phyloP scores from a whole-genome alignment of 106 monocot species.

The Phalaenopsis equestris region DNA sequence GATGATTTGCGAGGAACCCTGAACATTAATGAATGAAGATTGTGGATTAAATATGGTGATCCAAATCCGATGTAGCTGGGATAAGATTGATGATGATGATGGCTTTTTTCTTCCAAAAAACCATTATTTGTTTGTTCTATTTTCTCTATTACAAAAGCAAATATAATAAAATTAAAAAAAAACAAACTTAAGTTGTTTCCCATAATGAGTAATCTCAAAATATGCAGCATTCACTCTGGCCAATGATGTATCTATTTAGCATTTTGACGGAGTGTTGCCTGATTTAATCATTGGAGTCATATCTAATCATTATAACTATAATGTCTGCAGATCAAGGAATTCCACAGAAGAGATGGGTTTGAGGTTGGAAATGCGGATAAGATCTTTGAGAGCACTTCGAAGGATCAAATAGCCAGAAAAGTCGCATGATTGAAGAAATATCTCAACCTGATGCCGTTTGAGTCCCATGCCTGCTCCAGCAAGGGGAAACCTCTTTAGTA shows the following conservation, averaged over 20 bases:
- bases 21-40: background rate
- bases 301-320: background rate
- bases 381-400: constrained; percentile 98
- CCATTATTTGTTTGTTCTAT: background rate
- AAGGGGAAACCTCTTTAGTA: background rate
- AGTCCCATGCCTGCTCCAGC: background rate
- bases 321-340: constrained; percentile 57
- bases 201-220: too few relatives aligned
- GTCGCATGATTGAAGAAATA: background rate
- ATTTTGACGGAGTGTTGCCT: background rate
- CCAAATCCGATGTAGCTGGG: background rate
- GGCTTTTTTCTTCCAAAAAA: background rate
- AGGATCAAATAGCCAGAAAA: constrained; percentile 73
- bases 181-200: too few relatives aligned
- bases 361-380: constrained; percentile 99
- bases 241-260: background rate
- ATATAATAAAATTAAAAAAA: too few relatives aligned
- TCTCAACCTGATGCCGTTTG: background rate
- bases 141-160: too few relatives aligned
- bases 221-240: background rate
- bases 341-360: constrained; percentile 91
- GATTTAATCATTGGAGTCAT: background rate
- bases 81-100: background rate
- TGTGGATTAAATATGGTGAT: background rate
- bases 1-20: background rate